phyloP scores from a whole-genome alignment of 768 basidiomycete species.

The Mycena floridula region DNA sequence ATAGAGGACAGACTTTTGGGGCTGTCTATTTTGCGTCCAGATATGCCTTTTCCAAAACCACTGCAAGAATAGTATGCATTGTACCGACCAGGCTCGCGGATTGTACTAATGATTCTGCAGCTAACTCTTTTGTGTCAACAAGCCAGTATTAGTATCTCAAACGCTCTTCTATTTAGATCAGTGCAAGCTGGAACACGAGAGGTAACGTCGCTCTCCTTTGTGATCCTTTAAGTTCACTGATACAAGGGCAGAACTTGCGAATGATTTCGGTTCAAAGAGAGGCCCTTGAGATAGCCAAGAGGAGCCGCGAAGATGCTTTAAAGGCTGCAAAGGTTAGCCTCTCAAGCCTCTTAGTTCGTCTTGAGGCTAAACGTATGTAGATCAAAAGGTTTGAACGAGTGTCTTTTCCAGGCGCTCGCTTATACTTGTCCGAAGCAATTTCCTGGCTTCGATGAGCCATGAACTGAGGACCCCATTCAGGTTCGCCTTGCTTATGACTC shows the following conservation, averaged over 20 bases:
- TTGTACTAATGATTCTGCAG: too few species aligned
- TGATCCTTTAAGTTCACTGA: too few species aligned
- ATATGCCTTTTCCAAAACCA: constrained; percentile 57
- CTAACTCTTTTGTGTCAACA: constrained; percentile 65
- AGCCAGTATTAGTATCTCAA: constrained; percentile 71
- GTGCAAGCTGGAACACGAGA: constrained; percentile 70
- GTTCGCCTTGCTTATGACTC: constrained; percentile 21
- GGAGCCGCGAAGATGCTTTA: constrained; percentile 65
- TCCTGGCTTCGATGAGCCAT: constrained; percentile 73
- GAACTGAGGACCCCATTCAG: constrained; percentile 75
- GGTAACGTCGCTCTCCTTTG: too few species aligned
- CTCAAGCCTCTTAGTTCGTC: background rate
- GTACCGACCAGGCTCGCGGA: too few species aligned
- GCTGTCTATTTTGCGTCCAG: constrained; percentile 63
- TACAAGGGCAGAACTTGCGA: constrained; percentile 67
- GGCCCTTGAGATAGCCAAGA: constrained; percentile 62
- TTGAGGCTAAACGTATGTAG: constrained; percentile 21
- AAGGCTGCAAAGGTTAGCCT: constrained; percentile 60
- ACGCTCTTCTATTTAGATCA: constrained; percentile 68
- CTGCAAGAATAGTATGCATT: constrained; percentile 52
- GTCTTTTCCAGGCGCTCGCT: too few species aligned
- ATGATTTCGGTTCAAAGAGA: constrained; percentile 72
- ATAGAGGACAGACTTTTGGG: constrained; percentile 70
- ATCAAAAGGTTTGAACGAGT: too few species aligned
- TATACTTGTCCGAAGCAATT: too few species aligned